Evolutionary conservation across 441 rosid genomes (phyloP).

Genomic region (Gossypium gossypioides): DNA sequence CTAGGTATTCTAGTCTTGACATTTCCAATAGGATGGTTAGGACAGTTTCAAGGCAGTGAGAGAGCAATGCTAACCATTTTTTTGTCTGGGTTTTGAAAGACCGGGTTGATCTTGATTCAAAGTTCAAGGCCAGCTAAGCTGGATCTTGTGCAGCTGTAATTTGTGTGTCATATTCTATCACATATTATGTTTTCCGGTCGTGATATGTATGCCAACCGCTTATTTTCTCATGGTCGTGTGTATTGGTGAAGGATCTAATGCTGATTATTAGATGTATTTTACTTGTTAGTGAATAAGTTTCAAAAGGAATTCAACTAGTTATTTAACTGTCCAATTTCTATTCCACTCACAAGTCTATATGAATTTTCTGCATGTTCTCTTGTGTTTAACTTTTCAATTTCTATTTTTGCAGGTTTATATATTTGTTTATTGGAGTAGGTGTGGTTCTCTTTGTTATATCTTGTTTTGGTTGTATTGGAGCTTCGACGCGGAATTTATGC

Average conservation of each 20-base stretch:
- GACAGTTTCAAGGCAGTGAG: background rate
- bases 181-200: background rate
- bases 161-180: background rate
- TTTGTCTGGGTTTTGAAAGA: background rate
- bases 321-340: background rate
- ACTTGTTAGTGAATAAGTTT: background rate
- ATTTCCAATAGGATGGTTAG: conserved; percentile 1
- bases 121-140: background rate
- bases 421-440: conserved; percentile 79
- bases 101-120: background rate
- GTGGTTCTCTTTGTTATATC: conserved; percentile 73
- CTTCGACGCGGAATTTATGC: conserved; percentile 71
- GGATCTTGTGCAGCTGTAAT: conserved; percentile 1
- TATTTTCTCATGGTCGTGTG: background rate
- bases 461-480: conserved; percentile 79
- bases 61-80: background rate
- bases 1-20: background rate
- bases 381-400: conserved; percentile 3
- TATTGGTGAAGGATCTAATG: background rate
- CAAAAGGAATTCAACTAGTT: background rate
- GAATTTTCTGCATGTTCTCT: background rate
- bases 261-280: background rate
- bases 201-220: background rate
- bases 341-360: background rate
- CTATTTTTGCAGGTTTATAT: conserved; percentile 70